Evolutionary conservation across 345 rosid species (phyloP).

Genomic region (Limnanthes douglasii): DNA sequence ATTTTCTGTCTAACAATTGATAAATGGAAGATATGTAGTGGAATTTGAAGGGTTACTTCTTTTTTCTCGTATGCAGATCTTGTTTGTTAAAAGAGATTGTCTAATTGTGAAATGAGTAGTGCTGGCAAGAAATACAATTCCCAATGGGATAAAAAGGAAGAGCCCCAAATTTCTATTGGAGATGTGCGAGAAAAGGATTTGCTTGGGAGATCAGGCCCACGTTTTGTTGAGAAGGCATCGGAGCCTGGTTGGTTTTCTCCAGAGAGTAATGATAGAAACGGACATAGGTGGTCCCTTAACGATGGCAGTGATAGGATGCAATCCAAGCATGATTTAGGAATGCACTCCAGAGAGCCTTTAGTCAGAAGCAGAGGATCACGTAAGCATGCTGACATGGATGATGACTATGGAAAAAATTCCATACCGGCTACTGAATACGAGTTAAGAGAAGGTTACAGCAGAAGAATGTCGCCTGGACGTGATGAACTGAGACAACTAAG

Average conservation of each 20-base stretch:
- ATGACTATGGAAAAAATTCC: slow-evolving; percentile 14
- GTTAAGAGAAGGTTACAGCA: slow-evolving; percentile 33
- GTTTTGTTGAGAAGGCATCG: slow-evolving; percentile 30
- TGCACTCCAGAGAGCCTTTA: slow-evolving; percentile 31
- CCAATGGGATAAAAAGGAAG: slow-evolving; percentile 77
- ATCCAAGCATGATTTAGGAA: slow-evolving; percentile 19
- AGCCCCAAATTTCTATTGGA: slow-evolving; percentile 23
- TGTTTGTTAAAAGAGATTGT: too few species aligned
- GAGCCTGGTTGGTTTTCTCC: slow-evolving; percentile 30
- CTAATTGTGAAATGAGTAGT: slow-evolving; percentile 47
- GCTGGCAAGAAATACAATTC: slow-evolving; percentile 46
- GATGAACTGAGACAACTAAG: slow-evolving; percentile 57
- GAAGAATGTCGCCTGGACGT: slow-evolving; percentile 66
- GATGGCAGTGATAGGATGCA: slow-evolving; percentile 18
- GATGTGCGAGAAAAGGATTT: slow-evolving; percentile 17
- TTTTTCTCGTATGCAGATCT: too few species aligned
- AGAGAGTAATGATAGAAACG: slow-evolving; percentile 24
- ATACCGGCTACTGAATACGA: slow-evolving; percentile 19
- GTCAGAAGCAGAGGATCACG: slow-evolving; percentile 37
- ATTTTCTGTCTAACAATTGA: too few species aligned
- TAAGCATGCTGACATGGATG: slow-evolving; percentile 23
- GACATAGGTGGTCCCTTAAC: slow-evolving; percentile 29
- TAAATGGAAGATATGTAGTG: too few species aligned
- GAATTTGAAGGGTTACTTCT: too few species aligned
- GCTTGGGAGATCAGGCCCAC: slow-evolving; percentile 25